A percentile compares a stretch with the other conserved stretches of the same genome.
These are phyloP conservation scores for Corniculantispora saksenae DNA, from an alignment of 2,329 filamentous ascomycete species.

Conservation along the genomic window DNA sequence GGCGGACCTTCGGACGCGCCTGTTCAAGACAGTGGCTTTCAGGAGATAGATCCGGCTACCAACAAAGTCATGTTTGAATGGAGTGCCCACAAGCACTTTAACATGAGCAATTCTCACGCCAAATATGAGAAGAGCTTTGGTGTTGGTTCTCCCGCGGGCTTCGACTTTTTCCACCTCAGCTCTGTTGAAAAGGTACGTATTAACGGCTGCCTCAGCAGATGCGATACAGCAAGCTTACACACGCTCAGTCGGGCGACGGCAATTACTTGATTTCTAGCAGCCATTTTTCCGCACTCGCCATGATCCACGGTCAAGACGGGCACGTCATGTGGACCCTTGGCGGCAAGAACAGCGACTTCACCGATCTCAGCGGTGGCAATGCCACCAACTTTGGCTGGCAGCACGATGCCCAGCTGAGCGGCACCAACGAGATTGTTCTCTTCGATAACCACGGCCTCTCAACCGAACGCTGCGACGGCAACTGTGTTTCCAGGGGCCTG, in stretches of 20 bases:
- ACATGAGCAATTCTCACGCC: constrained; percentile 28
- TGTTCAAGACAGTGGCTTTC: constrained; percentile 40
- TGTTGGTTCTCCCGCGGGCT: constrained; percentile 31
- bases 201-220: not conserved
- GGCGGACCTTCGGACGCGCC: constrained; percentile 34
- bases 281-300: constrained; percentile 32
- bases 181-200: constrained; percentile 34
- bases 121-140: constrained; percentile 32
- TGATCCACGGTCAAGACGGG: constrained; percentile 33
- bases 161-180: constrained; percentile 43
- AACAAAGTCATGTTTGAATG: constrained; percentile 40
- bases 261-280: constrained; percentile 41
- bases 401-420: constrained; percentile 38
- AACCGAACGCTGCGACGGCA: constrained; percentile 29
- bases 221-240: not conserved
- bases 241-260: constrained; percentile 30
- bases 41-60: constrained; percentile 40
- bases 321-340: constrained; percentile 39
- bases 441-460: constrained; percentile 42
- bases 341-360: constrained; percentile 37
- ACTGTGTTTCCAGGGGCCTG: constrained; percentile 33
- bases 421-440: constrained; percentile 34
- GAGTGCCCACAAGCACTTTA: constrained; percentile 36
- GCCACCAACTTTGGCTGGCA: constrained; percentile 42
- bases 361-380: constrained; percentile 34